Conservation (phyloP, 441 rosid species). For the Erodium texanum region DNA sequence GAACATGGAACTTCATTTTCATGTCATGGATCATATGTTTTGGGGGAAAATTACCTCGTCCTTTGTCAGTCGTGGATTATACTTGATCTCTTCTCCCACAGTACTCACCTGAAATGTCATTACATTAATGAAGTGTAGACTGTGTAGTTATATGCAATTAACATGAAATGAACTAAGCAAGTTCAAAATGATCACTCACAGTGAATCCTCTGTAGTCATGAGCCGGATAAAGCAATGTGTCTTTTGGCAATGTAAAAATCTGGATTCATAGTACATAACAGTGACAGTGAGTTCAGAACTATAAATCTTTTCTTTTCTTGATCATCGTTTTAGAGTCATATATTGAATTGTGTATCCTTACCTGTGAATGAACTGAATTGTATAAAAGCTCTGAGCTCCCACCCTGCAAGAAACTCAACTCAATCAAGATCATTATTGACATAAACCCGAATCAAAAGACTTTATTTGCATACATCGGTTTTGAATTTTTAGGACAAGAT, state of each 20-base stretch:
- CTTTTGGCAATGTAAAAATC: slow-evolving; percentile 80
- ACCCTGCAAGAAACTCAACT: slow-evolving; percentile 38
- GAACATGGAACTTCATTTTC: background rate
- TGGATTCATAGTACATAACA: slow-evolving; percentile 20
- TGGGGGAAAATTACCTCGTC: slow-evolving; percentile 48
- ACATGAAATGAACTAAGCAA: slow-evolving; percentile 8
- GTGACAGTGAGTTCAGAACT: background rate
- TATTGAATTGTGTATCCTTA: slow-evolving; percentile 23
- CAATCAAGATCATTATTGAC: too few relatives aligned
- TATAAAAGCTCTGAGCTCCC: slow-evolving; percentile 76
- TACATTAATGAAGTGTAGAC: background rate
- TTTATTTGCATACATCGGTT: background rate
- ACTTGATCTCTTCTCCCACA: slow-evolving; percentile 72
- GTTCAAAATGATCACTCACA: slow-evolving; percentile 29
- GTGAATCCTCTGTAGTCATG: slow-evolving; percentile 85
- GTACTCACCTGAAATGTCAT: slow-evolving; percentile 53
- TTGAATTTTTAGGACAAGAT: too few relatives aligned
- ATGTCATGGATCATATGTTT: too few relatives aligned
- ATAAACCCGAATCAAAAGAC: too few relatives aligned
- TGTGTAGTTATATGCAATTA: background rate
- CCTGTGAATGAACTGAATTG: slow-evolving; percentile 90
- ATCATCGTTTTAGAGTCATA: background rate
- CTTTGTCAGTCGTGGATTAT: slow-evolving; percentile 71
- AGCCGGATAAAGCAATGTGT: slow-evolving; percentile 77
- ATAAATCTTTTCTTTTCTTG: too few relatives aligned